Percentiles rank a stretch among this genome's conserved stretches.
Evolutionary conservation across 2,329 filamentous ascomycete genomes (phyloP).

Genomic region (Penicillium sp.): DNA sequence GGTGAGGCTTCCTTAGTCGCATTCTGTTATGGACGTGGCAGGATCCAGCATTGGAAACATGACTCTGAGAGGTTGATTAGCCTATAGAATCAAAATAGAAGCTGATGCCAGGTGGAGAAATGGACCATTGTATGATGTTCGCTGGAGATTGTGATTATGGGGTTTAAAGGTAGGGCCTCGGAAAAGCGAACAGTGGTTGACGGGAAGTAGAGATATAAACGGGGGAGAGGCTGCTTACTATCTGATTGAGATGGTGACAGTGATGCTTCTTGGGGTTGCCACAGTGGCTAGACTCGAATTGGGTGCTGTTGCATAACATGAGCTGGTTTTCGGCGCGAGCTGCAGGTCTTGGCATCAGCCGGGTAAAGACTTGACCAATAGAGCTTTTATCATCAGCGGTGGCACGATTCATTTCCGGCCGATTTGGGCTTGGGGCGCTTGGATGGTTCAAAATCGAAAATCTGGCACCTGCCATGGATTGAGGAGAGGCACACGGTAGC

Average conservation of each 20-base stretch:
- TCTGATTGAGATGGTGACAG: neutral
- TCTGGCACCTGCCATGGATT: neutral
- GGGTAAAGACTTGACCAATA: no score
- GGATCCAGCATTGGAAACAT: neutral
- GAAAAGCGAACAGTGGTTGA: neutral
- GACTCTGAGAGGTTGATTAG: slow-evolving; percentile 2
- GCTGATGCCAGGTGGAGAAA: slow-evolving; percentile 3
- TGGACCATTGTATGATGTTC: slow-evolving; percentile 1
- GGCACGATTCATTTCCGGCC: no score
- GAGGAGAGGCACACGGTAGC: no score
- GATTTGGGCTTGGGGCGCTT: no score
- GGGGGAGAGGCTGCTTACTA: neutral
- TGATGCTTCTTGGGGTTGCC: no score
- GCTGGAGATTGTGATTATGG: neutral
- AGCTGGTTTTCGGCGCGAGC: neutral
- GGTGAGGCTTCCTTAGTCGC: slow-evolving; percentile 6
- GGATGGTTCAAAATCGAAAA: no score
- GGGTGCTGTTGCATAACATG: neutral
- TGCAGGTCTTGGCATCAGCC: neutral
- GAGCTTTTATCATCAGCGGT: no score
- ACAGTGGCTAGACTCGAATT: neutral
- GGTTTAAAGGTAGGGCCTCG: slow-evolving; percentile 1
- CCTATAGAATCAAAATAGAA: slow-evolving; percentile 1
- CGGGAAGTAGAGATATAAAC: neutral
- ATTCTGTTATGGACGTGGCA: slow-evolving; percentile 9